A percentile compares a stretch with the other conserved stretches of the same genome.
Evolutionary conservation across 1,139 yeast species (phyloP).

Genomic region (Geotrichum citri-aurantii): DNA sequence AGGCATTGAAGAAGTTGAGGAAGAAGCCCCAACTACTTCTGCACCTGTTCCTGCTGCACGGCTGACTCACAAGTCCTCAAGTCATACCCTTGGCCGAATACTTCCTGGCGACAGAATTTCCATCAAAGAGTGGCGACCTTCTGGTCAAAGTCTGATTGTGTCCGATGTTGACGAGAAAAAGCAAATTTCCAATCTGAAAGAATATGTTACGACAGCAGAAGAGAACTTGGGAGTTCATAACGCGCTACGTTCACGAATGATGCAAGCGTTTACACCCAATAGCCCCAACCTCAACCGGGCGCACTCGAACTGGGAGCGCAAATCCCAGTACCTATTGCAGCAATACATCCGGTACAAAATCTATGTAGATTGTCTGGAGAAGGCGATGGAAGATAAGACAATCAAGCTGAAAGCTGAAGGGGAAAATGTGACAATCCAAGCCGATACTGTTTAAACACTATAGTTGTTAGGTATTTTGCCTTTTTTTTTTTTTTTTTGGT

Average conservation of each 20-base stretch:
- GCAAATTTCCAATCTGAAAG: constrained; percentile 28
- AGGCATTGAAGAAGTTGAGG: constrained; percentile 6
- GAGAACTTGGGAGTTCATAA: constrained; percentile 31
- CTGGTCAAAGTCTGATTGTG: constrained; percentile 31
- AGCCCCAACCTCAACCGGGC: constrained; percentile 29
- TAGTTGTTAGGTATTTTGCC: neutral
- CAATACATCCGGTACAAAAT: constrained; percentile 31
- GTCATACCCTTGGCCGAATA: constrained; percentile 6
- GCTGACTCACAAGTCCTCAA: constrained; percentile 3
- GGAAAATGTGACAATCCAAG: constrained; percentile 3
- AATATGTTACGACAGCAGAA: constrained; percentile 29
- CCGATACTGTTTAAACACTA: neutral
- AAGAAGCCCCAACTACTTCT: neutral
- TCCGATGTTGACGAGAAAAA: constrained; percentile 31
- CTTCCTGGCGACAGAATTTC: constrained; percentile 29
- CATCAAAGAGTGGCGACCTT: constrained; percentile 34
- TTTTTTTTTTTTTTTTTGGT: neutral
- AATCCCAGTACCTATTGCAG: constrained; percentile 31
- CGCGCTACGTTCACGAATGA: constrained; percentile 25
- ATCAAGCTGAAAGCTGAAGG: neutral
- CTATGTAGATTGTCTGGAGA: constrained; percentile 28
- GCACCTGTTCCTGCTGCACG: neutral
- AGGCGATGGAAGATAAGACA: constrained; percentile 22
- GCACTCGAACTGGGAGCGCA: constrained; percentile 34
- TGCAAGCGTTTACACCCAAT: constrained; percentile 27